Percentiles rank a stretch among this genome's conserved stretches.
Evolutionary conservation across 164 flowering plant species (phyloP).

Genomic region (Magnolia changhungtana): DNA sequence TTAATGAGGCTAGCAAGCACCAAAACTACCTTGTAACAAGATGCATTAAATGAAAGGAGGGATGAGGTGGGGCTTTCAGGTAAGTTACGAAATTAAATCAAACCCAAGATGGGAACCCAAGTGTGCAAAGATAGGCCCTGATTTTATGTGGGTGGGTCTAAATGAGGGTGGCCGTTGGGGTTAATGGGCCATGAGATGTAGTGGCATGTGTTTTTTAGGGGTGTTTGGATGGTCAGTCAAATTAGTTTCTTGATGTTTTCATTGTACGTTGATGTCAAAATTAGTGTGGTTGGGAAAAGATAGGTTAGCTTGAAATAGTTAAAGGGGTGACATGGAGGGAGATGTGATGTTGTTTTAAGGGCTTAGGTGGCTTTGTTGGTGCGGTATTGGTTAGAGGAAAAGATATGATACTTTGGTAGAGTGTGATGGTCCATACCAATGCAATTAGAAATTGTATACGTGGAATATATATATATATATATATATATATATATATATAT

Average conservation of each 20-base stretch:
- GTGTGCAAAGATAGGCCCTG: background rate
- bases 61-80: background rate
- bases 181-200: background rate
- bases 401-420: constrained; percentile 10
- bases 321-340: constrained; percentile 3
- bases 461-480: too few relatives aligned
- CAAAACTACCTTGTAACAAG: constrained; percentile 7
- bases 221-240: constrained; percentile 17
- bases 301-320: constrained; percentile 22
- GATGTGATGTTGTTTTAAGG: constrained; percentile 10
- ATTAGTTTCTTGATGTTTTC: constrained; percentile 29
- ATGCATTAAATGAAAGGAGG: constrained; percentile 2
- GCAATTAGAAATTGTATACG: too few relatives aligned
- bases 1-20: constrained; percentile 8
- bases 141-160: background rate
- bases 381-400: constrained; percentile 16
- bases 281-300: constrained; percentile 32
- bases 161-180: constrained; percentile 1
- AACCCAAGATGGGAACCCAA: background rate
- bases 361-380: constrained; percentile 23
- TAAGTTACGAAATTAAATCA: background rate
- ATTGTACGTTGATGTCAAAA: constrained; percentile 25
- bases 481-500: too few relatives aligned
- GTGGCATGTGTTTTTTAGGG: background rate
- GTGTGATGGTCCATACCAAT: background rate